Percentiles rank a stretch among this genome's conserved stretches.
Evolutionary conservation across 345 rosid genomes (phyloP).

Genomic region (Arabidopsis suecica): DNA sequence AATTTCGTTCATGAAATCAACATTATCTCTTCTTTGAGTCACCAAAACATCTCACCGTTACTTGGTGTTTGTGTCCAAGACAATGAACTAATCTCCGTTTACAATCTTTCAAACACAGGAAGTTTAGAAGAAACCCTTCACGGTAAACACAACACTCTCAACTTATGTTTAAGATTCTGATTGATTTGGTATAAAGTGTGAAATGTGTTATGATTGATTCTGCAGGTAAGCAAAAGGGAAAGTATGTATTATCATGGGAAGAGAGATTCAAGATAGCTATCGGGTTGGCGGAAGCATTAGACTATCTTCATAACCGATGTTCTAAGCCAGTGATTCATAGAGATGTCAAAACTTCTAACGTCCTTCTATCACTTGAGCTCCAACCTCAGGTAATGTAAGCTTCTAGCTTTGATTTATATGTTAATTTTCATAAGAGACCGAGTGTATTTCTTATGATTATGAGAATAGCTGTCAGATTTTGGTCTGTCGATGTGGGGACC

Average conservation of each 20-base stretch:
- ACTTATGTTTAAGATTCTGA: not conserved
- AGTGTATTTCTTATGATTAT: not conserved
- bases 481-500: constrained; percentile 91
- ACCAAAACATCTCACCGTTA: constrained; percentile 61
- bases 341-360: constrained; percentile 87
- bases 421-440: not conserved
- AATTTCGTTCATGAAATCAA: constrained; percentile 71
- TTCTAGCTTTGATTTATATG: not conserved
- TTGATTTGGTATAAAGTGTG: constrained; percentile 2
- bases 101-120: constrained; percentile 65
- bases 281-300: constrained; percentile 73
- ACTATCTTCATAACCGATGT: constrained; percentile 66
- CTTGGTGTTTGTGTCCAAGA: constrained; percentile 67
- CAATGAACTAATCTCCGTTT: constrained; percentile 65
- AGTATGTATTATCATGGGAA: constrained; percentile 62
- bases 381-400: constrained; percentile 65
- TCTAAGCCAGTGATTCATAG: constrained; percentile 77
- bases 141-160: constrained; percentile 47
- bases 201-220: not conserved
- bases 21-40: constrained; percentile 69
- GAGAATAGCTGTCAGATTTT: constrained; percentile 77
- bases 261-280: constrained; percentile 63
- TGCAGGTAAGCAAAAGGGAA: constrained; percentile 32
- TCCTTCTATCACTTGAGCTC: constrained; percentile 69
- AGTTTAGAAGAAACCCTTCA: constrained; percentile 78